phyloP scores from a whole-genome alignment of 495 filamentous ascomycete genomes.

The Peziza echinospora region DNA sequence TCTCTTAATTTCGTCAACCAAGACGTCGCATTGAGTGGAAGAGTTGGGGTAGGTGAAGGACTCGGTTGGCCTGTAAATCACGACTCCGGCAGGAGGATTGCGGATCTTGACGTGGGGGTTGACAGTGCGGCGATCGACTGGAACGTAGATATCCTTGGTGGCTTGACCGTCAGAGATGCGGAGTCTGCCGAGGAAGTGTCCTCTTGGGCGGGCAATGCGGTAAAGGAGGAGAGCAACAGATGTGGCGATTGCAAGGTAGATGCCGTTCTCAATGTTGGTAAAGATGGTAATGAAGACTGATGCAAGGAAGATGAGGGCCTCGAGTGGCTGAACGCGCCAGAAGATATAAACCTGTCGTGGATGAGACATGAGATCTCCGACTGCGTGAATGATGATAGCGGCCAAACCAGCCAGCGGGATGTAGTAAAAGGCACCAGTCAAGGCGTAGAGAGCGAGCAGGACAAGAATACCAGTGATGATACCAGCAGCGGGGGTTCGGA shows the following conservation, averaged over 20 bases:
- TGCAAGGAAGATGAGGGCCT: slow-evolving; percentile 31
- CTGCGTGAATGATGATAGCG: slow-evolving; percentile 32
- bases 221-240: slow-evolving; percentile 26
- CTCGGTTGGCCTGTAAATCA: slow-evolving; percentile 31
- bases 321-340: slow-evolving; percentile 30
- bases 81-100: slow-evolving; percentile 27
- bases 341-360: slow-evolving; percentile 28
- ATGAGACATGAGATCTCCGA: slow-evolving; percentile 29
- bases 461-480: slow-evolving; percentile 31
- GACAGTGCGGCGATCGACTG: slow-evolving; percentile 25
- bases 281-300: slow-evolving; percentile 32
- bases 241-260: slow-evolving; percentile 27
- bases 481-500: slow-evolving; percentile 31
- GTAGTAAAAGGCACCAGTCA: slow-evolving; percentile 31
- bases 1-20: slow-evolving; percentile 26
- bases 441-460: slow-evolving; percentile 30
- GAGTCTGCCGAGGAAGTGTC: slow-evolving; percentile 22
- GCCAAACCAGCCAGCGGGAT: slow-evolving; percentile 27
- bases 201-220: slow-evolving; percentile 26
- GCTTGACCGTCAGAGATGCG: slow-evolving; percentile 13
- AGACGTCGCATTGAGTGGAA: slow-evolving; percentile 26
- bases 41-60: slow-evolving; percentile 33
- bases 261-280: slow-evolving; percentile 30
- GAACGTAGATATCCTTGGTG: slow-evolving; percentile 23
- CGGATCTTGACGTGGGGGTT: slow-evolving; percentile 23